phyloP scores from a whole-genome alignment of 768 basidiomycete genomes.

The Tubosaeta sp. region DNA sequence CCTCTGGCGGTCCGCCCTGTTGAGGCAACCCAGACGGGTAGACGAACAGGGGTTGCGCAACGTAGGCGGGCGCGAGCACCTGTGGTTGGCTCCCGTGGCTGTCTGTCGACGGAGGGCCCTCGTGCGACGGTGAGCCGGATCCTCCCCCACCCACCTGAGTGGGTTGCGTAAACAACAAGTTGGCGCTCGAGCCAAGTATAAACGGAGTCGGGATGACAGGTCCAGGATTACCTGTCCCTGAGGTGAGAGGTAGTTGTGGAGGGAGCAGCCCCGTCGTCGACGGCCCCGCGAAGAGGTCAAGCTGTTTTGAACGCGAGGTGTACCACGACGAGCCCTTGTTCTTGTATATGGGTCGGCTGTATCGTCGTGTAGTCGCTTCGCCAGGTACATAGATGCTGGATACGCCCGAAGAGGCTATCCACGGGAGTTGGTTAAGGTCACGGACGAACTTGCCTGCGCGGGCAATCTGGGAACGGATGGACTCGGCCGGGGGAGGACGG shows the following conservation, averaged over 20 bases:
- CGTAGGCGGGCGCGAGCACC: conserved; percentile 10
- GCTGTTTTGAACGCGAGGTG: conserved; percentile 21
- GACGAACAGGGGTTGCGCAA: background rate
- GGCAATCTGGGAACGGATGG: conserved; percentile 33
- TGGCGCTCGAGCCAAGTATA: conserved; percentile 29
- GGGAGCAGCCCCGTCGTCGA: conserved; percentile 29
- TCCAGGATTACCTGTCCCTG: background rate
- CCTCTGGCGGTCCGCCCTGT: conserved; percentile 22
- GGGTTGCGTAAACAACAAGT: conserved; percentile 26
- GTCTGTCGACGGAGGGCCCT: conserved; percentile 27
- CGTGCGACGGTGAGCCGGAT: conserved; percentile 30
- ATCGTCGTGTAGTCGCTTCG: conserved; percentile 25
- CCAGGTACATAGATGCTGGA: conserved; percentile 48
- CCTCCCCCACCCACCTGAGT: conserved; percentile 7
- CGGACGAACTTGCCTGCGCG: conserved; percentile 35
- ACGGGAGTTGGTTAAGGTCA: conserved; percentile 41
- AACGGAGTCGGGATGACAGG: conserved; percentile 23
- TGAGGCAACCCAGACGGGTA: conserved; percentile 17
- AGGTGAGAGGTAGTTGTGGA: conserved; percentile 7
- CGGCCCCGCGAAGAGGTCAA: conserved; percentile 30
- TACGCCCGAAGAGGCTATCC: conserved; percentile 43
- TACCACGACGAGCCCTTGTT: conserved; percentile 29
- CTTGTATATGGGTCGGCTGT: conserved; percentile 26
- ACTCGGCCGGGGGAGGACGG: conserved; percentile 35
- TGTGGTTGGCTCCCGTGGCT: conserved; percentile 29